Evolutionary conservation across 163 green algal genomes (phyloP).

Genomic region (Scenedesmus sp.): DNA sequence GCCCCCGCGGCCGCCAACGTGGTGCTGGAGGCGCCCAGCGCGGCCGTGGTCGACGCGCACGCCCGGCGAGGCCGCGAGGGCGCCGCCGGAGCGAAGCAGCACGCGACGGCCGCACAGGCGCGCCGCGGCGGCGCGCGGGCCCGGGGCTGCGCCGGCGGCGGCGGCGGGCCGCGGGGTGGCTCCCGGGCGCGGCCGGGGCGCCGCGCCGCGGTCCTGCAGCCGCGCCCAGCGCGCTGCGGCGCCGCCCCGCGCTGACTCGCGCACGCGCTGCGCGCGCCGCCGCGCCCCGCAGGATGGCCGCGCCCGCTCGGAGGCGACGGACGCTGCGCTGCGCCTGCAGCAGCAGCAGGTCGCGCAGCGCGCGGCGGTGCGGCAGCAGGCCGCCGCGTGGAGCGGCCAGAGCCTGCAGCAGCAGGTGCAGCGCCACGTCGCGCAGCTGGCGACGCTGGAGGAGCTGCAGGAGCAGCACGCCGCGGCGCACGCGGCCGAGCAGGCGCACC

Average conservation of each 20-base stretch:
- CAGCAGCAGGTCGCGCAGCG: too few species aligned
- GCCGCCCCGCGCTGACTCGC: too few species aligned
- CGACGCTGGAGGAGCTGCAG: too few species aligned
- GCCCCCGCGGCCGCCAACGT: neutral
- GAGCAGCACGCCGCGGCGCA: neutral
- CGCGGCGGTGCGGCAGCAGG: too few species aligned
- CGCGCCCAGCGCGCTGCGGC: too few species aligned
- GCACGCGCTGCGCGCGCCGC: too few species aligned
- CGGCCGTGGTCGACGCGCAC: neutral
- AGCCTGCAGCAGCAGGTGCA: neutral
- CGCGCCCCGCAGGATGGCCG: too few species aligned
- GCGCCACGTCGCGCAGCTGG: too few species aligned
- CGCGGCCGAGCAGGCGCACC: neutral
- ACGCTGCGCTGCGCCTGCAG: too few species aligned
- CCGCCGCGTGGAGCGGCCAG: too few species aligned
- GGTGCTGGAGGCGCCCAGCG: slow-evolving; percentile 2
- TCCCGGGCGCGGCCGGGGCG: neutral
- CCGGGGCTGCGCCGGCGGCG: slow-evolving; percentile 2
- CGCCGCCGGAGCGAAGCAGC: slow-evolving; percentile 13
- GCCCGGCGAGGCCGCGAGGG: neutral
- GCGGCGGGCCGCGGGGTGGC: neutral
- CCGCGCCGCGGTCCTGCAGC: too few species aligned
- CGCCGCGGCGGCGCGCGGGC: neutral
- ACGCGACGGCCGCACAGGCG: neutral
- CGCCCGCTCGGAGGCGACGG: too few species aligned